Evolutionary conservation across 176 grass and related monocot species (phyloP).

Genomic region (Carex parvula): DNA sequence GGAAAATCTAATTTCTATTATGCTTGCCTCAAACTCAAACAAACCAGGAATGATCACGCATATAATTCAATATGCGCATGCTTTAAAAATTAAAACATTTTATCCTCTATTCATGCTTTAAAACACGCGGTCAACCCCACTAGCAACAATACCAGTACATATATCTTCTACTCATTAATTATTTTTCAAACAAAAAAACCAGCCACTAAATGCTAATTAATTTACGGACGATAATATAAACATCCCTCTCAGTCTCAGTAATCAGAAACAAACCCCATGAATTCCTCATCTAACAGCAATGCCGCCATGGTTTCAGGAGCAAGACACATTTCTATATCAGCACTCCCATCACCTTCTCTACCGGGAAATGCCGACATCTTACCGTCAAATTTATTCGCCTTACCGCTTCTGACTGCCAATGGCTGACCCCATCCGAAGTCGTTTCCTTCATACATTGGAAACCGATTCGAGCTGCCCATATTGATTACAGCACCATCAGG

Average conservation of each 20-base stretch:
- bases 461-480: constrained; percentile 94
- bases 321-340: constrained; percentile 93
- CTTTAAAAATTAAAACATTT: background rate
- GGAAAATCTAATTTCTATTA: too few relatives aligned
- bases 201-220: constrained; percentile 15
- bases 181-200: constrained; percentile 7
- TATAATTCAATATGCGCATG: too few relatives aligned
- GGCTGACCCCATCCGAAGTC: constrained; percentile 89
- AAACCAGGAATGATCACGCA: too few relatives aligned
- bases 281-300: constrained; percentile 79
- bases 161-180: background rate
- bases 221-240: constrained; percentile 3
- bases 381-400: constrained; percentile 92
- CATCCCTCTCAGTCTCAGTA: constrained; percentile 20
- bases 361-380: constrained; percentile 95
- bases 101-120: background rate
- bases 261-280: constrained; percentile 85
- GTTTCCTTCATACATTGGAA: constrained; percentile 92
- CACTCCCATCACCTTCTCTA: constrained; percentile 56
- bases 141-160: background rate
- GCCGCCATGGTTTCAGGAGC: constrained; percentile 79
- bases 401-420: constrained; percentile 71
- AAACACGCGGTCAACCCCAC: background rate
- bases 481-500: constrained; percentile 85
- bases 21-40: too few relatives aligned